Evolutionary conservation across 495 filamentous ascomycete genomes (phyloP).

Genomic region (Massariosphaeria phaeospora): DNA sequence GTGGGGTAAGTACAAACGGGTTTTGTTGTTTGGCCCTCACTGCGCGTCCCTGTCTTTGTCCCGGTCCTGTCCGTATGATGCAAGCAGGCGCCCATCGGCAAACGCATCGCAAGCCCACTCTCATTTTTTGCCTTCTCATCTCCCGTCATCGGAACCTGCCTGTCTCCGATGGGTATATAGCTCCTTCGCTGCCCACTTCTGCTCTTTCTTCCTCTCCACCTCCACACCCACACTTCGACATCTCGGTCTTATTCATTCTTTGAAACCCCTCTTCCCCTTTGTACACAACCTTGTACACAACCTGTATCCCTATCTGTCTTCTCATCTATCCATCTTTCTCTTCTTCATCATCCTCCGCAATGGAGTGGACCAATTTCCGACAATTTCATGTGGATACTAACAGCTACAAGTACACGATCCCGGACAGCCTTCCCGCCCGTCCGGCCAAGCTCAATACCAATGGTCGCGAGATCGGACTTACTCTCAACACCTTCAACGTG

Average conservation of each 20-base stretch:
- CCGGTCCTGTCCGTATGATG: background rate
- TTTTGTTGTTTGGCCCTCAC: background rate
- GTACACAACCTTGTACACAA: background rate
- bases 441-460: constrained; percentile 26
- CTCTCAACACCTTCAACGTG: constrained; percentile 73
- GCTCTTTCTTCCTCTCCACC: background rate
- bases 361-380: constrained; percentile 5
- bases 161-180: background rate
- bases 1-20: constrained; percentile 34
- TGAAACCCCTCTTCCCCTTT: background rate
- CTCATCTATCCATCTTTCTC: constrained; percentile 1
- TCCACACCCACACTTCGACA: background rate
- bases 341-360: background rate
- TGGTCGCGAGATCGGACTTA: constrained; percentile 55
- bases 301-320: background rate
- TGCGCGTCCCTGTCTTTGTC: constrained; percentile 1
- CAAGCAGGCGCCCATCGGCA: background rate
- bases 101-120: background rate
- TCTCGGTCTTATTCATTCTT: background rate
- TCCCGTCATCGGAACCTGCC: background rate
- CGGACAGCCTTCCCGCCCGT: constrained; percentile 24
- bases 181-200: background rate
- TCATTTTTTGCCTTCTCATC: background rate
- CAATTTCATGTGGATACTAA: constrained; percentile 21
- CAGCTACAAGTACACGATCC: constrained; percentile 13